Evolutionary conservation across 129 eudicot genomes (phyloP).

Genomic region (Helianthus annuus): DNA sequence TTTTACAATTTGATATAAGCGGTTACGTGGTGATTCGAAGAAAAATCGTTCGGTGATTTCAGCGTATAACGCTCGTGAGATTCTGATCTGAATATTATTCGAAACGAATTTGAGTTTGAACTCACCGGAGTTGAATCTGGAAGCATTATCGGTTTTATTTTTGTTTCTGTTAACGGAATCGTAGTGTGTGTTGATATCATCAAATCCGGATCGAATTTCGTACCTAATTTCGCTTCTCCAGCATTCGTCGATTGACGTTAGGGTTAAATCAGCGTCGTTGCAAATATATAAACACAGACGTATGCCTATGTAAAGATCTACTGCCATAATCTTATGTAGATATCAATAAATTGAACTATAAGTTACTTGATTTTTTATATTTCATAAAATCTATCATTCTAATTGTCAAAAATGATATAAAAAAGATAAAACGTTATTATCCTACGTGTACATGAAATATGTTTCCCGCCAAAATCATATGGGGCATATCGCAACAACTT

Average conservation of each 20-base stretch:
- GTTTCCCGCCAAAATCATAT: slow-evolving; percentile 40
- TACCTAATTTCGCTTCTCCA: slow-evolving; percentile 56
- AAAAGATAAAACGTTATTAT: neutral
- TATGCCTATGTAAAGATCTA: neutral
- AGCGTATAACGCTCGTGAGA: too few relatives aligned
- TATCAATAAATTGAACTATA: too few relatives aligned
- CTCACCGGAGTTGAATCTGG: too few relatives aligned
- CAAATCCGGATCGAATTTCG: slow-evolving; percentile 50
- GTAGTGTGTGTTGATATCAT: slow-evolving; percentile 52
- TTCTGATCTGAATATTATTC: too few relatives aligned
- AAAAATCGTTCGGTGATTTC: too few relatives aligned
- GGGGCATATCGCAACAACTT: slow-evolving; percentile 23
- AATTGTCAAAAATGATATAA: neutral
- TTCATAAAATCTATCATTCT: neutral
- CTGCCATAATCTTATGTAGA: too few relatives aligned
- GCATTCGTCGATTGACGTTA: slow-evolving; percentile 69
- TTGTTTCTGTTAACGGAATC: slow-evolving; percentile 37
- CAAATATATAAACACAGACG: neutral
- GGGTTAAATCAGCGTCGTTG: slow-evolving; percentile 69
- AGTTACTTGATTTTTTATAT: too few relatives aligned
- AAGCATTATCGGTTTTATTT: too few relatives aligned
- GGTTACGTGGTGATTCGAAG: too few relatives aligned
- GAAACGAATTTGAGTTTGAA: too few relatives aligned
- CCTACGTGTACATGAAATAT: slow-evolving; percentile 1
- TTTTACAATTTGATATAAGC: too few relatives aligned